These are phyloP conservation scores for Coccomyxa sp. DNA, from an alignment of 139 green algal genomes.

Conservation along the genomic window DNA sequence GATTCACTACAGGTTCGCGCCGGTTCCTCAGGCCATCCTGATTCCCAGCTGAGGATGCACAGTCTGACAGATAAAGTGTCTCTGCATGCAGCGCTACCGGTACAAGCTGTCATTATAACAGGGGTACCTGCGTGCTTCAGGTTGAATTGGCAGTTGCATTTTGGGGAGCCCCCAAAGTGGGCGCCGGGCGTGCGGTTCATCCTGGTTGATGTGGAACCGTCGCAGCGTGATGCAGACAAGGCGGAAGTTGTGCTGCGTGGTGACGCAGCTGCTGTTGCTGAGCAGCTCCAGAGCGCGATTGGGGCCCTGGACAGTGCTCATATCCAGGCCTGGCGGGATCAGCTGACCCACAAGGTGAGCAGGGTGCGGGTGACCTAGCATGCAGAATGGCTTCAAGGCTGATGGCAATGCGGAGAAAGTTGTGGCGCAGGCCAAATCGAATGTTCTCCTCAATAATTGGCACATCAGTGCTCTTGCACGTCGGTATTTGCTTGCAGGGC, in stretches of 20 bases:
- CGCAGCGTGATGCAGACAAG: conserved; percentile 33
- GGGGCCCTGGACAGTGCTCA: not conserved
- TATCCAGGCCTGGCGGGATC: not conserved
- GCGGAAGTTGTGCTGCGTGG: conserved; percentile 37
- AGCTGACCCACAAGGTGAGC: conserved; percentile 18
- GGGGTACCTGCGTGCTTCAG: conserved; percentile 7
- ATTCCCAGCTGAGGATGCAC: too few relatives aligned
- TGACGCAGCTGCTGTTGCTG: conserved; percentile 39
- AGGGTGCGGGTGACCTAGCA: not conserved
- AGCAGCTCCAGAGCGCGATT: conserved; percentile 32
- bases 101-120: too few relatives aligned
- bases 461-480: too few relatives aligned
- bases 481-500: too few relatives aligned
- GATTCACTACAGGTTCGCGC: too few relatives aligned
- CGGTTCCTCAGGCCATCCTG: too few relatives aligned
- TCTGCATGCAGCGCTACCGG: too few relatives aligned
- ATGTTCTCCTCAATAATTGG: too few relatives aligned
- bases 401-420: too few relatives aligned
- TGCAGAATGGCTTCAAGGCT: too few relatives aligned
- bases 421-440: too few relatives aligned
- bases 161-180: conserved; percentile 70
- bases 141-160: conserved; percentile 84
- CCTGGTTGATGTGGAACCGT: conserved; percentile 50
- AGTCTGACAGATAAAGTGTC: too few relatives aligned
- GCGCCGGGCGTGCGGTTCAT: conserved; percentile 55